Conservation (phyloP, 1,139 yeast genomes). For the Sugiyamaella novakii region DNA sequence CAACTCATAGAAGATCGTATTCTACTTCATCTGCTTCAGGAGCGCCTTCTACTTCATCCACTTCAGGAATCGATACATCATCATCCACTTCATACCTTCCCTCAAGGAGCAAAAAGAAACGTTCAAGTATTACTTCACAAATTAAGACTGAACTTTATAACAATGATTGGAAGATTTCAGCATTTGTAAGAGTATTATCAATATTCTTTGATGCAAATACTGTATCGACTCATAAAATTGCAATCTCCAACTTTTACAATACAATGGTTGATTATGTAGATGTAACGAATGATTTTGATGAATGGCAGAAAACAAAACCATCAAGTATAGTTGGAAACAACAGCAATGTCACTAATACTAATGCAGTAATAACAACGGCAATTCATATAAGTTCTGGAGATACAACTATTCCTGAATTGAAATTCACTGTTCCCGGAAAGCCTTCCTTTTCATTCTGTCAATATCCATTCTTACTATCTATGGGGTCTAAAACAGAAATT, state of each 20-base stretch:
- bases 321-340: neutral
- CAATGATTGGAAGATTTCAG: constrained; percentile 75
- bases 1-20: constrained; percentile 11
- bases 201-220: constrained; percentile 59
- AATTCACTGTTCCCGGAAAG: neutral
- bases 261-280: constrained; percentile 79
- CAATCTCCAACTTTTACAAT: constrained; percentile 69
- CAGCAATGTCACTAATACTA: neutral
- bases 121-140: constrained; percentile 35
- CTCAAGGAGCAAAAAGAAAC: constrained; percentile 38
- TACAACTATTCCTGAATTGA: constrained; percentile 8
- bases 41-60: neutral
- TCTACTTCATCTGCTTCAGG: constrained; percentile 3
- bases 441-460: constrained; percentile 57
- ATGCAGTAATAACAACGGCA: neutral
- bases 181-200: constrained; percentile 63
- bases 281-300: constrained; percentile 74
- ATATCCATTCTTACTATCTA: constrained; percentile 76
- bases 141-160: constrained; percentile 64
- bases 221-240: constrained; percentile 43
- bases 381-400: neutral
- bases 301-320: constrained; percentile 58
- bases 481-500: constrained; percentile 79
- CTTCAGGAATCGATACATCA: neutral
- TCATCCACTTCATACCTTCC: neutral